Percentiles rank a stretch among this genome's conserved stretches.
These are phyloP conservation scores for Oryza nivara DNA, from an alignment of 176 grass and related monocot species.

Conservation along the genomic window DNA sequence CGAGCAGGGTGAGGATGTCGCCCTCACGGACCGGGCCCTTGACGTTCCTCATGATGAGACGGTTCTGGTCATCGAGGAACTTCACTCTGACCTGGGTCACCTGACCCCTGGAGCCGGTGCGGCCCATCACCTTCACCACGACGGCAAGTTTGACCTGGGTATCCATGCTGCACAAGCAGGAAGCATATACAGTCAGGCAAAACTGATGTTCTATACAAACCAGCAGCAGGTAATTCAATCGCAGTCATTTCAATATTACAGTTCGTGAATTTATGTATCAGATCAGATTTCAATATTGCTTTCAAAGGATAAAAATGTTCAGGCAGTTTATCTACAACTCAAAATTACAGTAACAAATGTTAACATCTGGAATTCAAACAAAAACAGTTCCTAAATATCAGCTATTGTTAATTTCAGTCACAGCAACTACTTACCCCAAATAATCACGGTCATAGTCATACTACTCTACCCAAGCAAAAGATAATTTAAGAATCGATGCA, in stretches of 20 bases:
- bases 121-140: conserved; percentile 76
- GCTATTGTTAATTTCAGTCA: too few relatives aligned
- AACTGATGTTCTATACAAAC: not conserved
- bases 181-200: not conserved
- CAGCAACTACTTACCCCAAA: too few relatives aligned
- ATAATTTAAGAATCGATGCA: too few relatives aligned
- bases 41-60: conserved; percentile 81
- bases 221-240: not conserved
- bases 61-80: conserved; percentile 78
- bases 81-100: conserved; percentile 82
- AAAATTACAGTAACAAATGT: too few relatives aligned
- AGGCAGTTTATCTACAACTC: too few relatives aligned
- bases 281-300: too few relatives aligned
- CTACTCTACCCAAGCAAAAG: too few relatives aligned
- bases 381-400: too few relatives aligned
- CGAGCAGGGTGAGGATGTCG: conserved; percentile 72
- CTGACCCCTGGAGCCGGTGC: conserved; percentile 73
- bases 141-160: conserved; percentile 76
- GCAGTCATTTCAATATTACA: too few relatives aligned
- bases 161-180: conserved; percentile 51
- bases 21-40: conserved; percentile 75
- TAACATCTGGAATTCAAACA: too few relatives aligned
- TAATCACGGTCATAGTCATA: too few relatives aligned
- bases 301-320: too few relatives aligned
- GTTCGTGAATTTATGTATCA: not conserved